These are phyloP conservation scores for Boletus rex-veris DNA, from an alignment of 768 basidiomycete genomes.

Conservation along the genomic window DNA sequence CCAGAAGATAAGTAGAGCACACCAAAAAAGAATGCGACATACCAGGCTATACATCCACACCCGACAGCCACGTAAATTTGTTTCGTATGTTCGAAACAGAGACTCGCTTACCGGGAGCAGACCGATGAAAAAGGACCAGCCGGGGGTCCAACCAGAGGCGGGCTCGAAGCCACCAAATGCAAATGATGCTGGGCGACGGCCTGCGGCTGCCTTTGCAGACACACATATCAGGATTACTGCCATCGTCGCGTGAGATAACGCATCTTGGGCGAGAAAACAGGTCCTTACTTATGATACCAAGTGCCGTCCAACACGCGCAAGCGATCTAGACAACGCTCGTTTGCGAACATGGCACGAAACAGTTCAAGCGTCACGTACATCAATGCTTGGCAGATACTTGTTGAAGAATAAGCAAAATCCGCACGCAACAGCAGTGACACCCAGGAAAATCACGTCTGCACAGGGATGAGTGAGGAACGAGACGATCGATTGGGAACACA, in stretches of 20 bases:
- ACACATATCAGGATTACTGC: conserved; percentile 56
- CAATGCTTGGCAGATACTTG: conserved; percentile 44
- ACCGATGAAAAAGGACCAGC: conserved; percentile 69
- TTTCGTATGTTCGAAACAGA: not conserved
- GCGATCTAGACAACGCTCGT: conserved; percentile 39
- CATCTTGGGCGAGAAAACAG: not conserved
- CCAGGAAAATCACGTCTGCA: conserved; percentile 55
- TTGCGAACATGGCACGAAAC: not conserved
- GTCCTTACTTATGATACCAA: conserved; percentile 48
- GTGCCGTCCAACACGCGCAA: conserved; percentile 60
- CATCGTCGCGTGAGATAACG: conserved; percentile 12
- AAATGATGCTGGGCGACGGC: conserved; percentile 51
- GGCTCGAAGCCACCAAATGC: conserved; percentile 60
- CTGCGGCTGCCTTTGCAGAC: conserved; percentile 54
- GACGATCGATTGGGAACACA: conserved; percentile 19
- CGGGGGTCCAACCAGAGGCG: conserved; percentile 64
- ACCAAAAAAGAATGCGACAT: not conserved
- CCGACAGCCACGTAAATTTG: not conserved
- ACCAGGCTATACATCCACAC: conserved; percentile 27
- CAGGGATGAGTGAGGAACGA: not conserved
- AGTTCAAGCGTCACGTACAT: conserved; percentile 33
- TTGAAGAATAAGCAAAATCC: conserved; percentile 57
- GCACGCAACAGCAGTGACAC: conserved; percentile 44
- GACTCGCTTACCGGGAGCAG: conserved; percentile 46
- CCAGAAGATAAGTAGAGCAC: conserved; percentile 8